Evolutionary conservation across 2,329 filamentous ascomycete genomes (phyloP), one percentile per base, ranked within the genome.

Genomic region (Paraphaeosphaeria sporulosa): DNA sequence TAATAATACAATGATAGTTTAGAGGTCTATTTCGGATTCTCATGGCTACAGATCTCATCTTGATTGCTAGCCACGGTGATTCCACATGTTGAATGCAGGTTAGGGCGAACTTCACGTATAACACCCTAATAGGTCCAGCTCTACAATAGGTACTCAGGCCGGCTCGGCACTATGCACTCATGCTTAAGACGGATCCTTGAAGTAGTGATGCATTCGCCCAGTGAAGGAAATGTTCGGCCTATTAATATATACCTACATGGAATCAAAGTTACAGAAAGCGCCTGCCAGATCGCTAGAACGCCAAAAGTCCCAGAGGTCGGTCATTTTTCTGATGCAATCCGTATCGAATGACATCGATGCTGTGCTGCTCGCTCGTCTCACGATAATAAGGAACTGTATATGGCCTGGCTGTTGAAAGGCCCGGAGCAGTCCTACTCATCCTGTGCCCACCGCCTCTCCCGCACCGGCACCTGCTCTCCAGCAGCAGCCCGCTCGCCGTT

Each of bases 381-480:
- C 30, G 21, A 17, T 32, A 52, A 52, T 36, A 25, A 30, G 10
- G 27, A 43, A 53, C 50, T 53, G 23, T 53, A 53, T 21, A 53
- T 38, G 36, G 17, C 50, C 23, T 42, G 21, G 8, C 19, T 30
- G 36, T 42, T 30, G n/a, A 43, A 43, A 43, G 21, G 50, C 36
- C 36, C 8, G 38, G n/a, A 57, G 27, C 5, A 30, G 32, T 61
- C 59, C 58, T 68, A 76, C 57, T 74, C 71, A 62, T 85, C 83
- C 72, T 90, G 84, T 30, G 89, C 87, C 94, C 94, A 98, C 69
- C 91, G 86, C 76, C 84, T 84, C 79, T 98, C 94, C 55, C 94
- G 85, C 57, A 95, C 75, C 1, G 92, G 86, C 80, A 89, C 85
- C 62, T 91, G 86, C 66, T 85, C 83, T 1, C 83, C 83, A 38